Evolutionary conservation across 768 basidiomycete species (phyloP).

Genomic region (Leccinellum albellum): DNA sequence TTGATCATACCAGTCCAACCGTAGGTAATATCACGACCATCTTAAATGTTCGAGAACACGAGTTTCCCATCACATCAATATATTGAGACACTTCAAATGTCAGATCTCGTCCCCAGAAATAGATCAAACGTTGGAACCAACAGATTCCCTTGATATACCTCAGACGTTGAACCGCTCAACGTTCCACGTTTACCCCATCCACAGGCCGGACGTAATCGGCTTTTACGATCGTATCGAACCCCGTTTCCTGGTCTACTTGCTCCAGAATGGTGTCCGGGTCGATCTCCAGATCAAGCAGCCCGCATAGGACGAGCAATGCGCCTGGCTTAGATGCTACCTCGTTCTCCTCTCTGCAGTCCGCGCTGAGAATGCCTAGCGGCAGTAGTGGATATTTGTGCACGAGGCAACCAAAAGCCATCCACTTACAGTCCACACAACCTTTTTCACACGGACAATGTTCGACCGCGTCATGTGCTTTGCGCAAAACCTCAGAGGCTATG

Average conservation of each 20-base stretch:
- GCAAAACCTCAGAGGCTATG: conserved; percentile 55
- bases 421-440: conserved; percentile 70
- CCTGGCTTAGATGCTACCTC: conserved; percentile 72
- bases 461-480: conserved; percentile 53
- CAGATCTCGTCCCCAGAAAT: not conserved
- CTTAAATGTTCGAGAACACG: not conserved
- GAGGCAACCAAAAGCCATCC: not conserved
- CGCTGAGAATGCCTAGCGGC: conserved; percentile 63
- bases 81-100: not conserved
- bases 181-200: conserved; percentile 47
- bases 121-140: not conserved
- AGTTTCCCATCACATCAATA: not conserved
- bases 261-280: conserved; percentile 36
- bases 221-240: conserved; percentile 51
- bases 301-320: conserved; percentile 62
- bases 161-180: not conserved
- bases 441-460: conserved; percentile 60
- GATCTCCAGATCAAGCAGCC: conserved; percentile 48
- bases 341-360: conserved; percentile 67
- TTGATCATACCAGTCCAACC: conserved; percentile 1
- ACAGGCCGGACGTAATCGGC: conserved; percentile 45
- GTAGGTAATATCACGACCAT: not conserved
- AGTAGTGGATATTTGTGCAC: not conserved
- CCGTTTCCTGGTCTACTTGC: conserved; percentile 26
- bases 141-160: not conserved